Percentiles rank a stretch among this genome's conserved stretches.
Conservation (phyloP, 2,329 filamentous ascomycete genomes). For the Diaporthe citri region DNA sequence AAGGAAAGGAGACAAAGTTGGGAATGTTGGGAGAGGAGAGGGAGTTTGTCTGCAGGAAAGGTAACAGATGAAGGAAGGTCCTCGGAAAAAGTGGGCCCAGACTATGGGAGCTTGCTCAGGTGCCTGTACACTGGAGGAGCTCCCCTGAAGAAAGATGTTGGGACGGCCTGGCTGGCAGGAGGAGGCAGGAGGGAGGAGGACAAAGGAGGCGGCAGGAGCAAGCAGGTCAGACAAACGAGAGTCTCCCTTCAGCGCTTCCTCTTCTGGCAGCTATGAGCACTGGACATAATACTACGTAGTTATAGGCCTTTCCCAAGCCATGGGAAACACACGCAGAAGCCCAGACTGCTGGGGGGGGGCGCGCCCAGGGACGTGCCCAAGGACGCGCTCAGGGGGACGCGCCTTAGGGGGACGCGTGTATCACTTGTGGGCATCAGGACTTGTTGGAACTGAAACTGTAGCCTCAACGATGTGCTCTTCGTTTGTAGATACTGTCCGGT, state of each 20-base stretch:
- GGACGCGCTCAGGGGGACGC: neutral
- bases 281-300: neutral
- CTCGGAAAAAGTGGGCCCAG: neutral
- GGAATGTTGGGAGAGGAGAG: neutral
- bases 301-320: neutral
- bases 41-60: neutral
- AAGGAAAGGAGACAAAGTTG: constrained; percentile 12
- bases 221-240: neutral
- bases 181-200: neutral
- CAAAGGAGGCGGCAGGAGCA: neutral
- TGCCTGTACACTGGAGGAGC: neutral
- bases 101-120: neutral
- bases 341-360: neutral
- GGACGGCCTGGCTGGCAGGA: neutral
- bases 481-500: neutral
- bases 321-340: neutral
- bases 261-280: neutral
- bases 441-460: neutral
- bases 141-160: neutral
- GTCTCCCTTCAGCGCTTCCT: neutral
- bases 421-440: too few relatives aligned
- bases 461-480: neutral
- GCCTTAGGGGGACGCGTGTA: neutral
- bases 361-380: neutral
- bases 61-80: neutral